Conservation (phyloP, 2,329 filamentous ascomycete species). For the Truncatella angustata region DNA sequence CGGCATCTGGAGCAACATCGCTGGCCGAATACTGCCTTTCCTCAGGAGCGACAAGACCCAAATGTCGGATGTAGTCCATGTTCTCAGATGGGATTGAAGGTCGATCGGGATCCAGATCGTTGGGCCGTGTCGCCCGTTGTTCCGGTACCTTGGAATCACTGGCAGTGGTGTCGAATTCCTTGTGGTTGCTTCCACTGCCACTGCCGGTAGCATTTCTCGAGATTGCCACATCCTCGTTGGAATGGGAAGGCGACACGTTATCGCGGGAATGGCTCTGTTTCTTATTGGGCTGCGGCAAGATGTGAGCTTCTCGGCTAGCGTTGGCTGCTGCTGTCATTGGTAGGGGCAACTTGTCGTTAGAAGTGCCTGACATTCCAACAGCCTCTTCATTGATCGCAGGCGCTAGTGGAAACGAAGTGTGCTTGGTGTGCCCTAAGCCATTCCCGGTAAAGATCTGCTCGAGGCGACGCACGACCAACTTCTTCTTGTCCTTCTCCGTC, state of each 20-base stretch:
- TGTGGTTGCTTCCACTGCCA: slow-evolving; percentile 30
- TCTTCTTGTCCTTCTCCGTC: slow-evolving; percentile 73
- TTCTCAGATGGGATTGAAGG: slow-evolving; percentile 74
- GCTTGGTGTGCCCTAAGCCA: slow-evolving; percentile 36
- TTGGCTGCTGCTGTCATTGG: slow-evolving; percentile 29
- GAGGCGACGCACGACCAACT: slow-evolving; percentile 70
- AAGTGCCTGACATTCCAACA: slow-evolving; percentile 30
- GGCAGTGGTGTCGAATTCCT: slow-evolving; percentile 36
- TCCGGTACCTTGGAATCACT: slow-evolving; percentile 45
- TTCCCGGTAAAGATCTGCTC: slow-evolving; percentile 83
- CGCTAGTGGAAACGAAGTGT: slow-evolving; percentile 29
- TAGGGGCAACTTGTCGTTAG: slow-evolving; percentile 28
- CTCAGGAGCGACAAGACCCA: slow-evolving; percentile 64
- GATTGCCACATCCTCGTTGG: slow-evolving; percentile 46
- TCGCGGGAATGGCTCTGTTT: slow-evolving; percentile 42
- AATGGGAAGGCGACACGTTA: slow-evolving; percentile 44
- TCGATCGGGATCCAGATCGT: slow-evolving; percentile 77
- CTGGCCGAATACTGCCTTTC: slow-evolving; percentile 41
- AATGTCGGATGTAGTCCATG: slow-evolving; percentile 74
- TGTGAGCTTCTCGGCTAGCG: slow-evolving; percentile 50
- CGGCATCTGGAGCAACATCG: slow-evolving; percentile 58
- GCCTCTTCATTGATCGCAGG: slow-evolving; percentile 27
- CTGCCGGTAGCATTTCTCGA: slow-evolving; percentile 28
- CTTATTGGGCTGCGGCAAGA: slow-evolving; percentile 32
- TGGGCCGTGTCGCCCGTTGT: slow-evolving; percentile 73